Evolutionary conservation across 2,329 filamentous ascomycete species (phyloP).

Genomic region (Sclerotinia sclerotiorum): DNA sequence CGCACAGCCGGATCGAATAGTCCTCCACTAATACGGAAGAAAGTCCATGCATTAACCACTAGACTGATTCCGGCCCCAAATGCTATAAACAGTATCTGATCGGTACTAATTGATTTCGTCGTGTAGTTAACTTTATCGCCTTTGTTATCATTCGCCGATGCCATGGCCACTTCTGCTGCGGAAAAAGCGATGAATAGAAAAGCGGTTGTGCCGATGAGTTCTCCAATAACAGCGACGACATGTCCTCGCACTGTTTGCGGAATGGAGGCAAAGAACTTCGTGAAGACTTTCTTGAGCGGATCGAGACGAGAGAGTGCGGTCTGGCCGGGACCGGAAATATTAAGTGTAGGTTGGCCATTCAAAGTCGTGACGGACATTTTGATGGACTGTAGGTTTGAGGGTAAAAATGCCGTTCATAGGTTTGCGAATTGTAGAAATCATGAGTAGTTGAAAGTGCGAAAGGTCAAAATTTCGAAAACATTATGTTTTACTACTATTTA

Average conservation of each 20-base stretch:
- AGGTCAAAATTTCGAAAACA: not conserved
- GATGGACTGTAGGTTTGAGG: slow-evolving; percentile 8
- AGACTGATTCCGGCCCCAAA: slow-evolving; percentile 37
- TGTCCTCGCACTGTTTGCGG: slow-evolving; percentile 43
- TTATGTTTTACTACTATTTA: not conserved
- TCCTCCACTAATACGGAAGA: slow-evolving; percentile 52
- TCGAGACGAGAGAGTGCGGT: slow-evolving; percentile 28
- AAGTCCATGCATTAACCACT: slow-evolving; percentile 54
- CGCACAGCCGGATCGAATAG: slow-evolving; percentile 52
- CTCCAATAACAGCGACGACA: slow-evolving; percentile 48
- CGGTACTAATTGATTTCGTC: slow-evolving; percentile 34
- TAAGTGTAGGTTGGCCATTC: slow-evolving; percentile 27
- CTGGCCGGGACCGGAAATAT: slow-evolving; percentile 25
- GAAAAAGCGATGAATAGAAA: slow-evolving; percentile 40
- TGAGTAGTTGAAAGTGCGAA: not conserved
- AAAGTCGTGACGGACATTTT: slow-evolving; percentile 25
- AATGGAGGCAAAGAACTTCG: slow-evolving; percentile 28
- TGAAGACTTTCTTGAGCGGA: slow-evolving; percentile 30
- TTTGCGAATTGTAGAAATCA: slow-evolving; percentile 5
- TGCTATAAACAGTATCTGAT: slow-evolving; percentile 32
- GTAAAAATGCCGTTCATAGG: slow-evolving; percentile 21
- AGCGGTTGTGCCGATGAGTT: slow-evolving; percentile 52
- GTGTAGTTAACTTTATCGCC: slow-evolving; percentile 20
- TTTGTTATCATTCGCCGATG: slow-evolving; percentile 35
- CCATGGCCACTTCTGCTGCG: slow-evolving; percentile 33